Conservation (phyloP, 1,284 basidiomycete genomes). For the Trichosporon coremiiforme region DNA sequence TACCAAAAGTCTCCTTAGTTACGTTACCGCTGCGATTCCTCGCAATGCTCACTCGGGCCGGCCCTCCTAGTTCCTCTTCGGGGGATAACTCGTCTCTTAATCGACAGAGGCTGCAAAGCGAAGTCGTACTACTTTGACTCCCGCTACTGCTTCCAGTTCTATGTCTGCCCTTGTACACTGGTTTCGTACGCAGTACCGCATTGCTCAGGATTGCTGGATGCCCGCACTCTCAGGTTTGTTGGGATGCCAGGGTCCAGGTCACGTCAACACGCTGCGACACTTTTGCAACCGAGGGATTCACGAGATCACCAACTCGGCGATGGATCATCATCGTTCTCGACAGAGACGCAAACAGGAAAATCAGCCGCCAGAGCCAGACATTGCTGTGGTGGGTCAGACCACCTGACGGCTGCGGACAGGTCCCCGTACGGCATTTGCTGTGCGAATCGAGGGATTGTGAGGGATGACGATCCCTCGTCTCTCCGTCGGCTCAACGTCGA, state of each 20-base stretch:
- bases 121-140: background rate
- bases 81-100: background rate
- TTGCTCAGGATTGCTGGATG: background rate
- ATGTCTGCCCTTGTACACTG: background rate
- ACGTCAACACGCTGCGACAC: slow-evolving; percentile 2
- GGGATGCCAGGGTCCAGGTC: background rate
- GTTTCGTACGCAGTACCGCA: background rate
- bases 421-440: background rate
- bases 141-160: slow-evolving; percentile 2
- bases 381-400: background rate
- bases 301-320: slow-evolving; percentile 16
- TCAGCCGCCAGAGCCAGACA: slow-evolving; percentile 1
- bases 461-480: background rate
- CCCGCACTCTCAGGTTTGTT: background rate
- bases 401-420: background rate
- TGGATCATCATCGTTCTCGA: background rate
- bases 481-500: background rate
- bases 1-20: slow-evolving; percentile 3
- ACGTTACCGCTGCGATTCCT: background rate
- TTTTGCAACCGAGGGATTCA: background rate
- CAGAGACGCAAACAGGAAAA: background rate
- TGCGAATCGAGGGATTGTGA: background rate
- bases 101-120: background rate
- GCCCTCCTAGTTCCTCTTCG: background rate
- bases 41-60: too few relatives aligned